Evolutionary conservation across 352 stramenopile genomes (phyloP).

Genomic region (Blastocystis sp.): DNA sequence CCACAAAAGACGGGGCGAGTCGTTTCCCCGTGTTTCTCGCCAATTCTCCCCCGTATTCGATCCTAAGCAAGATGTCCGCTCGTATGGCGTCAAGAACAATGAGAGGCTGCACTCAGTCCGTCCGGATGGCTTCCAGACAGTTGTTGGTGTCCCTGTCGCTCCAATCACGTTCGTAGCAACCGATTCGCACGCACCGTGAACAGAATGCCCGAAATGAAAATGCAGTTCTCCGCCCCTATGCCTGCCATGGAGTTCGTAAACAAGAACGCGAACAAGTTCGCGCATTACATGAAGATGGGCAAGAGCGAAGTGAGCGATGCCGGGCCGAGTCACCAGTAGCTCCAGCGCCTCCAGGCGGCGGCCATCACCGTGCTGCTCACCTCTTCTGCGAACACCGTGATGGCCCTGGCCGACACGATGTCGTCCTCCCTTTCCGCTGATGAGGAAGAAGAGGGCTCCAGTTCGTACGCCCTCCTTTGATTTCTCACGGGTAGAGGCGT

Average conservation of each 20-base stretch:
- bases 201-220: not conserved
- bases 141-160: not conserved
- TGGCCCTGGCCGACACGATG: constrained; percentile 8
- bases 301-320: not conserved
- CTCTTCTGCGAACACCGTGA: constrained; percentile 17
- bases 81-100: constrained; percentile 12
- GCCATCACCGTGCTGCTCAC: constrained; percentile 8
- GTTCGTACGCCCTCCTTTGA: not conserved
- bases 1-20: too few species aligned
- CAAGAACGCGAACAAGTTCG: not conserved
- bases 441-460: constrained; percentile 62
- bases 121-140: not conserved
- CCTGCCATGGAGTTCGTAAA: constrained; percentile 28
- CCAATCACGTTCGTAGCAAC: not conserved
- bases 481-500: constrained; percentile 5
- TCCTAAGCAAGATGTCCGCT: constrained; percentile 7
- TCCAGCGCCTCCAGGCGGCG: constrained; percentile 30
- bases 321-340: not conserved
- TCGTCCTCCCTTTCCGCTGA: constrained; percentile 5
- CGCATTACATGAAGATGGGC: constrained; percentile 21
- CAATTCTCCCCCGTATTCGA: not conserved
- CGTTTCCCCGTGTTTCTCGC: too few species aligned
- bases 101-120: not conserved
- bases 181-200: not conserved
- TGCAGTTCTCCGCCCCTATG: not conserved